phyloP scores from a whole-genome alignment of 306 rosid species.

The Trifolium fragiferum region DNA sequence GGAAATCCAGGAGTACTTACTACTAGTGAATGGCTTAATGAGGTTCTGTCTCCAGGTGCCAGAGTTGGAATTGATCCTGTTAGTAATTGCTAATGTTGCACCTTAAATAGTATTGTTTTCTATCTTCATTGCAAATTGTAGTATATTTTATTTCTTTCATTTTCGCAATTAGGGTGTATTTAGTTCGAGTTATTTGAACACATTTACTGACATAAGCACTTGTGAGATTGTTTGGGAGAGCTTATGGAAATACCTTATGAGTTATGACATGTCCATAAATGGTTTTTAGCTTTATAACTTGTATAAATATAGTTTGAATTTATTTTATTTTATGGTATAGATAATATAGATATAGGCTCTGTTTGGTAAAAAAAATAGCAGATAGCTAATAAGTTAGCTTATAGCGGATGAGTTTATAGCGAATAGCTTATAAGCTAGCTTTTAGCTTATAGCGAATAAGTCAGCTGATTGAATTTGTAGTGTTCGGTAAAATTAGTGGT shows the following conservation, averaged over 20 bases:
- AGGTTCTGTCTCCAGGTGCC: constrained; percentile 82
- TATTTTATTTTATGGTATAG: neutral
- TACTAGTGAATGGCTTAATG: constrained; percentile 86
- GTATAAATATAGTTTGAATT: neutral
- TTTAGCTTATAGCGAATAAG: too few relatives aligned
- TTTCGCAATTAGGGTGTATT: neutral
- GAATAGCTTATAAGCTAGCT: too few relatives aligned
- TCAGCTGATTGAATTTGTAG: too few relatives aligned
- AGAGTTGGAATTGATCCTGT: constrained; percentile 98
- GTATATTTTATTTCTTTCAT: neutral
- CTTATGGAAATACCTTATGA: neutral
- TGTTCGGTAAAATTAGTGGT: too few relatives aligned
- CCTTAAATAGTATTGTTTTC: neutral
- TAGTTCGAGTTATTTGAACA: neutral
- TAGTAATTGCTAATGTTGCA: constrained; percentile 47
- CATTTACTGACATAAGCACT: neutral
- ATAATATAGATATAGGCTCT: neutral
- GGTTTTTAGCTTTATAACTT: neutral
- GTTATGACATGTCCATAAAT: neutral
- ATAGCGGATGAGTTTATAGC: too few relatives aligned
- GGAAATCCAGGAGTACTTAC: constrained; percentile 89
- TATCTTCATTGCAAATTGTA: neutral
- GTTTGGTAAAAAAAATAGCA: too few relatives aligned
- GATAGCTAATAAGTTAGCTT: too few relatives aligned
- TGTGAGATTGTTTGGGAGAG: neutral